Percentiles rank a stretch among this genome's conserved stretches.
Conservation (phyloP, 2,329 filamentous ascomycete species). For the Apiospora phragmitis region DNA sequence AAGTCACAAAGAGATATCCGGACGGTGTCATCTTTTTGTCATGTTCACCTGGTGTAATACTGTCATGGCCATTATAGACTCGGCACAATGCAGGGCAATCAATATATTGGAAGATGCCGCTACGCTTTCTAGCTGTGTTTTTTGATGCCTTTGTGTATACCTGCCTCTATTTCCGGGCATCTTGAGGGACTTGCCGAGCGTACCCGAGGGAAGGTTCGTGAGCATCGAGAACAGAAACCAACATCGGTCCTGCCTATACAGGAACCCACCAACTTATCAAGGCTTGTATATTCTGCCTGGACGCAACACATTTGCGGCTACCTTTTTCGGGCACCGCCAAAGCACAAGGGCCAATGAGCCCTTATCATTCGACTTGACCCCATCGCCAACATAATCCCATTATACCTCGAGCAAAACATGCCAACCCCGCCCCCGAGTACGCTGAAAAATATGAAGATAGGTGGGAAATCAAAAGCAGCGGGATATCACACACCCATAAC, state of each 20-base stretch:
- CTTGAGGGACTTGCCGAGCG: too few species aligned
- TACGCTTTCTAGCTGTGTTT: neutral
- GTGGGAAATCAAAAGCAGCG: neutral
- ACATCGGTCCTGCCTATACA: too few species aligned
- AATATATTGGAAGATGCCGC: neutral
- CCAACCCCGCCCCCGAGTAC: neutral
- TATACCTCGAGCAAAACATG: neutral
- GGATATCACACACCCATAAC: slow-evolving; percentile 14
- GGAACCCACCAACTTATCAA: neutral
- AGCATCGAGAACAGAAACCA: too few species aligned
- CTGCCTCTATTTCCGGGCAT: neutral
- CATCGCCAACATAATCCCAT: neutral
- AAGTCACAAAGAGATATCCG: neutral
- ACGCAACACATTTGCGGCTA: neutral
- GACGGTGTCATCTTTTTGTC: neutral
- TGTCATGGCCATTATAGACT: neutral
- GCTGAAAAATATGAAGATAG: neutral
- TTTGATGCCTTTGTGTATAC: neutral
- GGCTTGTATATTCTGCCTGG: neutral
- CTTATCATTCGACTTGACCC: neutral
- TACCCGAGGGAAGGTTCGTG: too few species aligned
- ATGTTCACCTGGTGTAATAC: neutral
- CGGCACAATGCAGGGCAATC: neutral
- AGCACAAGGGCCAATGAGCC: neutral
- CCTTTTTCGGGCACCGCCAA: neutral